A percentile compares a stretch with the other conserved stretches of the same genome.
Evolutionary conservation across 768 basidiomycete species (phyloP).

Genomic region (Boletus vermiculosoides): DNA sequence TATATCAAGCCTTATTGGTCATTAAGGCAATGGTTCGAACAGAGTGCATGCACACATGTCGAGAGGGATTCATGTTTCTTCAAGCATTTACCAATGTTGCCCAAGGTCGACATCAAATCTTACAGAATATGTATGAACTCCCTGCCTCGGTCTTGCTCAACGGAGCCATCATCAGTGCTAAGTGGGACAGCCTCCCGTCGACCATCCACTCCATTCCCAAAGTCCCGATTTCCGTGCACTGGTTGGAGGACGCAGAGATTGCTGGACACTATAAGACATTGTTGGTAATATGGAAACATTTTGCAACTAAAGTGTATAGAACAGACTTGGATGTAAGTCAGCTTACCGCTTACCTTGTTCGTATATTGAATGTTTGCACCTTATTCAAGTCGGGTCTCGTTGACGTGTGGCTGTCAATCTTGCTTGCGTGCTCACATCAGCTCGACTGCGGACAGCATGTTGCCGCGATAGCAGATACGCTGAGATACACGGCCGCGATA

Average conservation of each 20-base stretch:
- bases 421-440: constrained; percentile 49
- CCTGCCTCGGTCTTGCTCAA: constrained; percentile 43
- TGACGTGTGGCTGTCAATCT: constrained; percentile 52
- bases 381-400: constrained; percentile 39
- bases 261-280: constrained; percentile 38
- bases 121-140: constrained; percentile 14
- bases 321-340: constrained; percentile 27
- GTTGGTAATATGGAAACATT: constrained; percentile 37
- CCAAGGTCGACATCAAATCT: constrained; percentile 5
- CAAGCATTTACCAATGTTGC: constrained; percentile 33
- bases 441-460: constrained; percentile 39
- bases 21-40: constrained; percentile 39
- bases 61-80: constrained; percentile 38
- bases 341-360: background rate
- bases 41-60: constrained; percentile 23
- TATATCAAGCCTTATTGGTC: constrained; percentile 38
- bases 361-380: constrained; percentile 3
- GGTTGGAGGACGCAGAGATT: constrained; percentile 41
- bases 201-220: constrained; percentile 28
- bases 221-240: constrained; percentile 29
- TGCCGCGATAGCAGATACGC: constrained; percentile 35
- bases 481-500: constrained; percentile 34
- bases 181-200: constrained; percentile 25
- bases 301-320: constrained; percentile 21
- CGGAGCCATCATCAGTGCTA: constrained; percentile 39